Conservation (phyloP, 306 rosid species). For the Corylus americana region DNA sequence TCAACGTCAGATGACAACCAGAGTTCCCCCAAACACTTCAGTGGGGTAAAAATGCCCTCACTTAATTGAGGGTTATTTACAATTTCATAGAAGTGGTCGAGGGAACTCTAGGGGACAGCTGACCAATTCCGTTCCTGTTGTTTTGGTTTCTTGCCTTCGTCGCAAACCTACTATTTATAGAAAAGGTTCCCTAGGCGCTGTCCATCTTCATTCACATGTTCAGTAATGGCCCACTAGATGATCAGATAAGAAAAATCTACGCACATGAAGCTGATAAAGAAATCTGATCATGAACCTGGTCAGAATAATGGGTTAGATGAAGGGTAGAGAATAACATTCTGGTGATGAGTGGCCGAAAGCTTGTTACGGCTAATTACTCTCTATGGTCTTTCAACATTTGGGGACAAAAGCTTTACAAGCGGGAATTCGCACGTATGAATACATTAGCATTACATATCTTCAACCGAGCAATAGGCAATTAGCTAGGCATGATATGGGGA, state of each 20-base stretch:
- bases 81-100: constrained; percentile 21
- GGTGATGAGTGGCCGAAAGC: not conserved
- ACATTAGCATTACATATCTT: too few species aligned
- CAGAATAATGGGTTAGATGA: constrained; percentile 11
- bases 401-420: too few species aligned
- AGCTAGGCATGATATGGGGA: too few species aligned
- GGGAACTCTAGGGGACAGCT: constrained; percentile 28
- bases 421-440: too few species aligned
- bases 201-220: too few species aligned
- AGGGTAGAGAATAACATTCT: not conserved
- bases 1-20: constrained; percentile 19
- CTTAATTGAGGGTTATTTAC: not conserved
- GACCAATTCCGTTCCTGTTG: not conserved
- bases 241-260: not conserved
- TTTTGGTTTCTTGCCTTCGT: not conserved
- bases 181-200: not conserved
- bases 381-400: too few species aligned
- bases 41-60: not conserved
- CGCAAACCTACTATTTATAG: not conserved
- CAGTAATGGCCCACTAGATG: not conserved
- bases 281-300: constrained; percentile 23
- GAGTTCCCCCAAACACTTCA: constrained; percentile 42
- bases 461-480: too few species aligned
- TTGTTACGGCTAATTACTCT: too few species aligned
- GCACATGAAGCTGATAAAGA: not conserved